A percentile compares a stretch with the other conserved stretches of the same genome.
Evolutionary conservation across 2,329 filamentous ascomycete species (phyloP).

Genomic region (Fusarium tupiense): DNA sequence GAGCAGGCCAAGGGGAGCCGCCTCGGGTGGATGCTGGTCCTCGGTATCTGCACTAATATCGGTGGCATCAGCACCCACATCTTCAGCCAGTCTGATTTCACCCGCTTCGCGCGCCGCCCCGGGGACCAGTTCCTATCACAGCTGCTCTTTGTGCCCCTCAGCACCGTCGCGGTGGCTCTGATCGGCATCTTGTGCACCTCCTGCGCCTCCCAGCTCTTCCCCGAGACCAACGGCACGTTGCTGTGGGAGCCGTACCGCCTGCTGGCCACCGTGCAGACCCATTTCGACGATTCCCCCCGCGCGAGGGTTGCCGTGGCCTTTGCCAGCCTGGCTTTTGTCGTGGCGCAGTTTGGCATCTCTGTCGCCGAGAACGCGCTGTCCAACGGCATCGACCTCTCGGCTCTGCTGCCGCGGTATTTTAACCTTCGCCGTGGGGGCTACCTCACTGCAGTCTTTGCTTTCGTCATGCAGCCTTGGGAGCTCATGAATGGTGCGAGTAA

Average conservation of each 20-base stretch:
- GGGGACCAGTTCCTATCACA: not conserved
- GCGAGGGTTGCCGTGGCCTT: not conserved
- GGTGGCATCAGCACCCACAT: not conserved
- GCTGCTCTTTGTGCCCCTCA: not conserved
- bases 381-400: not conserved
- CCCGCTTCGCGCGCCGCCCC: not conserved
- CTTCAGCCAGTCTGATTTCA: not conserved
- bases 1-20: not conserved
- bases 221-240: not conserved
- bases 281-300: not conserved
- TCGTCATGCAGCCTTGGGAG: not conserved
- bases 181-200: not conserved
- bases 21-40: not conserved
- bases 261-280: not conserved
- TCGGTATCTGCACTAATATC: not conserved
- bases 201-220: not conserved
- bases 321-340: not conserved
- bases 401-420: not conserved
- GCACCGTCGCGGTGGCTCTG: not conserved
- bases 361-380: not conserved
- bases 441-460: not conserved
- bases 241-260: not conserved
- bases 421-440: not conserved
- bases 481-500: not conserved
- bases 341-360: not conserved